Conservation (phyloP, 306 rosid genomes). For the Cucurbita pepo region DNA sequence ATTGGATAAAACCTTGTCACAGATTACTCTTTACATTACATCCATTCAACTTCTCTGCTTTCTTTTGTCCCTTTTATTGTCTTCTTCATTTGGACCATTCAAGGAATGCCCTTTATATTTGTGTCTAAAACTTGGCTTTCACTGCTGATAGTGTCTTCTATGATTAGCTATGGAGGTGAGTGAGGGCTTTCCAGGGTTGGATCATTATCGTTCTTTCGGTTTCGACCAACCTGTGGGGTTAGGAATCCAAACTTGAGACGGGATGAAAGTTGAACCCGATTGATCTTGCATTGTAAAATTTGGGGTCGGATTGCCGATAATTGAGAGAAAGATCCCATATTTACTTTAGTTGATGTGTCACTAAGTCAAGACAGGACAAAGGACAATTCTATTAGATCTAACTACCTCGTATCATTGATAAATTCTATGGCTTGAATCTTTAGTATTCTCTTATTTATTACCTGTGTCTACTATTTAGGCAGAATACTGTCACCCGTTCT, state of each 20-base stretch:
- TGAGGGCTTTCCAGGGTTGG: not conserved
- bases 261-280: not conserved
- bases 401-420: no score
- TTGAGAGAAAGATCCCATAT: not conserved
- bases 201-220: no score
- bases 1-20: constrained; percentile 4
- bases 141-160: no score
- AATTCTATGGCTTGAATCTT: no score
- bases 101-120: not conserved
- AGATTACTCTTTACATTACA: not conserved
- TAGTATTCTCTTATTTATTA: no score
- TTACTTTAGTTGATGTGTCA: not conserved
- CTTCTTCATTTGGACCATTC: not conserved
- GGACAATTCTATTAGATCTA: no score
- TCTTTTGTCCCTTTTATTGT: not conserved
- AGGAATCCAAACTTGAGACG: not conserved
- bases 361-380: not conserved
- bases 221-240: no score
- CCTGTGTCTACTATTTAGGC: no score
- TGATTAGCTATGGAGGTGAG: constrained; percentile 2
- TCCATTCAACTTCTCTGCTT: not conserved
- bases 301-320: no score
- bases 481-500: no score
- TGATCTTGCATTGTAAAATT: not conserved
- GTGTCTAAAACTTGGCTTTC: not conserved